Percentiles rank a stretch among this genome's conserved stretches.
These are phyloP conservation scores for Trifolium subterraneum DNA, from an alignment of 306 rosid species.

Conservation along the genomic window DNA sequence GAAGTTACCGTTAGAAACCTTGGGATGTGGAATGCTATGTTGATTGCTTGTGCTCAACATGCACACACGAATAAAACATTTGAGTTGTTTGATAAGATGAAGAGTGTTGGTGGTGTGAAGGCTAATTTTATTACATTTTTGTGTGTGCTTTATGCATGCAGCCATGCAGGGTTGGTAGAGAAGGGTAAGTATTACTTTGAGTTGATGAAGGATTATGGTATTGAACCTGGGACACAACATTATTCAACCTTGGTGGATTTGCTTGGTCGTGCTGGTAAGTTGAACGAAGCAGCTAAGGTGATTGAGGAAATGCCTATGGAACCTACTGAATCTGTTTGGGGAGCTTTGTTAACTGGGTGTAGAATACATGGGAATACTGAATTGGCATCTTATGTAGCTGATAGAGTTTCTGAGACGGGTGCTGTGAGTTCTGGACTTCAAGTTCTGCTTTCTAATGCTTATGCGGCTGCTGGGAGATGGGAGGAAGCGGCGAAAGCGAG, in stretches of 20 bases:
- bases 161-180: constrained; percentile 86
- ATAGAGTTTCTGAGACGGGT: constrained; percentile 61
- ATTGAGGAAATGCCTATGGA: constrained; percentile 70
- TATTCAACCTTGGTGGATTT: constrained; percentile 84
- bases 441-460: constrained; percentile 77
- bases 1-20: constrained; percentile 68
- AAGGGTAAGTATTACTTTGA: constrained; percentile 62
- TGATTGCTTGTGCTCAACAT: constrained; percentile 84
- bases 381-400: constrained; percentile 77
- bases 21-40: constrained; percentile 93
- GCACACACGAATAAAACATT: constrained; percentile 63
- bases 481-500: constrained; percentile 87
- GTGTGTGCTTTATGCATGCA: constrained; percentile 82
- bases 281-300: constrained; percentile 68
- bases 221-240: constrained; percentile 78
- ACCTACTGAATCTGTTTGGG: constrained; percentile 85
- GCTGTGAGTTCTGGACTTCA: constrained; percentile 66
- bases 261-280: constrained; percentile 85
- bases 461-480: constrained; percentile 85
- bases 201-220: constrained; percentile 68
- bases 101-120: constrained; percentile 64
- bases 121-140: constrained; percentile 85
- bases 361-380: constrained; percentile 76
- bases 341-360: constrained; percentile 87
- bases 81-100: constrained; percentile 60